Evolutionary conservation across 108 stramenopile species (phyloP).

Genomic region (Phaeodactylum tricornutum): DNA sequence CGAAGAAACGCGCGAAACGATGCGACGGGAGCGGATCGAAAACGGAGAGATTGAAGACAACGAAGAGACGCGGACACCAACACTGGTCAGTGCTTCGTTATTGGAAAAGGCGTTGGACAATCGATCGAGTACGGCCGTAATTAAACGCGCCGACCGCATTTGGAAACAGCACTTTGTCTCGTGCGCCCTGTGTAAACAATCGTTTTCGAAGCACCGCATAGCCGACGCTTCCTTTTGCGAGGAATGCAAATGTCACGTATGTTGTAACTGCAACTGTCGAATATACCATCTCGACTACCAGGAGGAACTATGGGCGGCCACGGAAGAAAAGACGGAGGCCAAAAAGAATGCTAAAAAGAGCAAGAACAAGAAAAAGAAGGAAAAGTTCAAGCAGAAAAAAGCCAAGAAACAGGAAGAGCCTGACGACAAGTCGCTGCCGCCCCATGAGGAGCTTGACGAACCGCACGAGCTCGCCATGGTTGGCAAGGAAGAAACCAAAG

Average conservation of each 20-base stretch:
- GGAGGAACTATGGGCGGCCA: constrained; percentile 89
- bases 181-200: constrained; percentile 87
- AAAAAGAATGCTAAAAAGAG: constrained; percentile 77
- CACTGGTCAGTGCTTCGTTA: constrained; percentile 59
- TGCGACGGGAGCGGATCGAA: constrained; percentile 33
- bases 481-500: not conserved
- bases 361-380: constrained; percentile 86
- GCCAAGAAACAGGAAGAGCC: constrained; percentile 22
- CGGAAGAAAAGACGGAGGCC: constrained; percentile 66
- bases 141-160: constrained; percentile 84
- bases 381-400: constrained; percentile 75
- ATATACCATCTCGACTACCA: constrained; percentile 91
- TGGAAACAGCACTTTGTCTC: constrained; percentile 94
- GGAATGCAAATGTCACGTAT: constrained; percentile 95
- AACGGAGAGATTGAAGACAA: constrained; percentile 31
- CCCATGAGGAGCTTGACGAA: not conserved
- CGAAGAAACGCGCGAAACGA: constrained; percentile 63
- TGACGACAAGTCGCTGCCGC: not conserved
- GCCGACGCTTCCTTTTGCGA: constrained; percentile 76
- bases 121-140: constrained; percentile 74
- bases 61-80: constrained; percentile 24
- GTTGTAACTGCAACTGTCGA: constrained; percentile 82
- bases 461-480: not conserved
- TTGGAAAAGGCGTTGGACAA: constrained; percentile 76
- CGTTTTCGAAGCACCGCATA: constrained; percentile 77